Conservation (phyloP, 2,329 filamentous ascomycete species). For the Dactylellina haptotyla region DNA sequence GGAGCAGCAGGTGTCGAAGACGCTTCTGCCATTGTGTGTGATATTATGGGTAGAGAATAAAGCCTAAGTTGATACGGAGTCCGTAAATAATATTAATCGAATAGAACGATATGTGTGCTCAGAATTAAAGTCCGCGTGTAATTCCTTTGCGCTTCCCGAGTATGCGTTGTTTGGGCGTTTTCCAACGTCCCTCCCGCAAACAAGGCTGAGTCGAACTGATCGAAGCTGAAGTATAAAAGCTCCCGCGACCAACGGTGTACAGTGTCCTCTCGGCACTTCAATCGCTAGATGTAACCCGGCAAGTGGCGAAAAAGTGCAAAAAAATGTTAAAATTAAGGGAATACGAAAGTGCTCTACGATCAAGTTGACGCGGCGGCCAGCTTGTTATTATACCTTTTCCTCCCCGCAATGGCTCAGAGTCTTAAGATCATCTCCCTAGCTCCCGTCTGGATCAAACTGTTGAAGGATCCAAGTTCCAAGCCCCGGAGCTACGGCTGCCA, state of each 20-base stretch:
- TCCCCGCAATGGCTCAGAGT: neutral
- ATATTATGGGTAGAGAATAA: neutral
- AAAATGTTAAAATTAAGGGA: neutral
- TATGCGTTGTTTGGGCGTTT: neutral
- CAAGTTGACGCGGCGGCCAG: slow-evolving; percentile 3
- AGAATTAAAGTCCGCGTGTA: neutral
- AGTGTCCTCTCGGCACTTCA: slow-evolving; percentile 12
- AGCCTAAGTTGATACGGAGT: no score
- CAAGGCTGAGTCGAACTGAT: neutral
- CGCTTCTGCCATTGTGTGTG: slow-evolving; percentile 20
- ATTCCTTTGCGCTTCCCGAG: neutral
- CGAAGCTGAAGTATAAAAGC: neutral
- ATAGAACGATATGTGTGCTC: neutral
- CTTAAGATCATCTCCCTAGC: neutral
- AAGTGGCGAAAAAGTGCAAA: neutral
- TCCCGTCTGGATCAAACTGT: neutral
- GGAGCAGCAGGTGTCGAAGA: slow-evolving; percentile 55
- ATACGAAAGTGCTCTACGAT: neutral
- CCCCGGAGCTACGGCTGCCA: neutral
- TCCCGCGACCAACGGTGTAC: neutral
- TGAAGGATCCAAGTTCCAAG: slow-evolving; percentile 23
- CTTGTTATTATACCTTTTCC: slow-evolving; percentile 9
- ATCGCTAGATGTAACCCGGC: neutral
- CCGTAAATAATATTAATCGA: no score
- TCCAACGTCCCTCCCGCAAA: neutral